These are phyloP conservation scores for Buxus sempervirens DNA, from an alignment of 164 flowering plant genomes.

Conservation along the genomic window DNA sequence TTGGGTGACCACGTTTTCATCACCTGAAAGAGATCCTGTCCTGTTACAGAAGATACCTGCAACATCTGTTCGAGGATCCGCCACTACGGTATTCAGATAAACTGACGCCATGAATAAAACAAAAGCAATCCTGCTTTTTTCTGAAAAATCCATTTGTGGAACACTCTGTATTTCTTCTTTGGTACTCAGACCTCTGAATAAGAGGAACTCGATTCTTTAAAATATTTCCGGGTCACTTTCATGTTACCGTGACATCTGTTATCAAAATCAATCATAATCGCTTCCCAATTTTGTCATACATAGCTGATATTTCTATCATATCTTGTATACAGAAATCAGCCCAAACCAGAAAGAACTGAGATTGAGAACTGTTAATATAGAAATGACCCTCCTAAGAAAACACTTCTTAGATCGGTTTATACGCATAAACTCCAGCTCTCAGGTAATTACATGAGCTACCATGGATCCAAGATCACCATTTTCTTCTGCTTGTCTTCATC, in stretches of 20 bases:
- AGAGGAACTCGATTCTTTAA: background rate
- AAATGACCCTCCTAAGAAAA: background rate
- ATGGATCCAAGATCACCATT: too few relatives aligned
- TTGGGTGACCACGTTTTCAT: background rate
- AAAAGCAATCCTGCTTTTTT: background rate
- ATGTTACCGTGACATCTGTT: too few relatives aligned
- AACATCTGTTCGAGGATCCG: conserved; percentile 6
- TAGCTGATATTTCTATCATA: background rate
- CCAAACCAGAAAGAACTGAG: background rate
- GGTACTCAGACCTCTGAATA: background rate
- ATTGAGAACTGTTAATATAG: background rate
- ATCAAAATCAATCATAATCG: too few relatives aligned
- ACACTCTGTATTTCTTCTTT: background rate
- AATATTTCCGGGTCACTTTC: too few relatives aligned
- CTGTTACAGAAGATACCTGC: conserved; percentile 7
- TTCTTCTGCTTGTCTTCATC: too few relatives aligned
- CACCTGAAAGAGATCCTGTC: conserved; percentile 6
- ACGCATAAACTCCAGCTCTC: too few relatives aligned
- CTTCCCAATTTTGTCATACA: background rate
- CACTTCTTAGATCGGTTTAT: background rate
- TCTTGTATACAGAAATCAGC: conserved; percentile 1
- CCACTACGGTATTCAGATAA: too few relatives aligned
- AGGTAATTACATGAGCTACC: too few relatives aligned
- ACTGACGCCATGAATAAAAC: conserved; percentile 1
- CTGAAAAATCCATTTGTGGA: conserved; percentile 7